Evolutionary conservation across 805 yeast genomes (phyloP), one percentile per base, ranked within the genome.

Genomic region (Saccharomyces paradoxus): DNA sequence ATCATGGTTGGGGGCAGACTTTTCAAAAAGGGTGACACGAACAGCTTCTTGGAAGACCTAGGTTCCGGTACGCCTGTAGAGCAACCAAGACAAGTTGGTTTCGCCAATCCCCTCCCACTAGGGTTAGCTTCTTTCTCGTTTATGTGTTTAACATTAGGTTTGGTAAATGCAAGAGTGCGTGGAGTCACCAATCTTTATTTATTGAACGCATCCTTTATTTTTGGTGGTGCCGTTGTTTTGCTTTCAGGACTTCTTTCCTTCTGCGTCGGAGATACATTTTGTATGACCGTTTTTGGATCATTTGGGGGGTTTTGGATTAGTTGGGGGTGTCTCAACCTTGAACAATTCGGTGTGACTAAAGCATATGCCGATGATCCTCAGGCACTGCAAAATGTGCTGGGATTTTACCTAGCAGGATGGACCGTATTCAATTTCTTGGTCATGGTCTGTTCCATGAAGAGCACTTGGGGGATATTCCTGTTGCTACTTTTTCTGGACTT

Each of bases 171-270:
- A 27, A 79, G 75, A 47, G 85, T 85, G 7, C 77, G 82, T 73
- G 83, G 86, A 44, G 83, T 81, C 44, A 66, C 72, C 8, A 75
- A 77, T 50, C 31, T 30, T 3, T 30, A 30, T 12, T 12, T 30
- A 12, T 30, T 30, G 31, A 79, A 82, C 14, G 71, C 78, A 57
- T 84, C 86, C 4, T 71, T 78, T 55, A 81, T 83, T 64, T 81
- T 82, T 65, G 88, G 87, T 51, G 88, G 87, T 27, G 68, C 78
- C 12, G 75, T 83, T 50, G 86, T 82, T 65, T 68, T 81, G 51
- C 66, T 82, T 51, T 84, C 87, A 12, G 87, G 87, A 51, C 75
- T 83, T 76, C 82, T 84, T 78, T 86, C 83, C 65, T 73, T 83
- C 68, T 78, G 82, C 8, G 71, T 80, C 37, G 87, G 83, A 60